These are phyloP conservation scores for Cutaneotrichosporon sp. DNA, from an alignment of 1,284 basidiomycete genomes.

Conservation along the genomic window DNA sequence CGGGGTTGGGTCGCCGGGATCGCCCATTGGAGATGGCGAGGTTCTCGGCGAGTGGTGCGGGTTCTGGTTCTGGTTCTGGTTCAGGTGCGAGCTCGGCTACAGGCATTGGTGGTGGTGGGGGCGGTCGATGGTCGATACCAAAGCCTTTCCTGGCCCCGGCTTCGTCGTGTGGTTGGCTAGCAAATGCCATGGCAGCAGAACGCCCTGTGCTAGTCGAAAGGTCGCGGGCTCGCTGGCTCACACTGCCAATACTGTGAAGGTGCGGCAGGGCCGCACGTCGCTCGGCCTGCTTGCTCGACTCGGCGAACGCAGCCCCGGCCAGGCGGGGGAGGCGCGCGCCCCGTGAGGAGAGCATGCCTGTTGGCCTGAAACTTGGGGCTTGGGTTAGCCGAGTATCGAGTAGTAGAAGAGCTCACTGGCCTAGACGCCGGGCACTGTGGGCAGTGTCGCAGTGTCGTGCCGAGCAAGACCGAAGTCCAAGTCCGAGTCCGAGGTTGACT, in stretches of 20 bases:
- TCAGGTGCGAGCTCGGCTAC: background rate
- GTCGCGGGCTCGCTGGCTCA: background rate
- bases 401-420: background rate
- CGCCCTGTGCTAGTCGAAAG: background rate
- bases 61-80: background rate
- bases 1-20: background rate
- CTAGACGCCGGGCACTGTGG: background rate
- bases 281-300: constrained; percentile 39
- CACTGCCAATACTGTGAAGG: background rate
- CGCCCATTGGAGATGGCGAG: background rate
- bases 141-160: background rate
- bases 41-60: background rate
- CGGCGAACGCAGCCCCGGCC: constrained; percentile 27
- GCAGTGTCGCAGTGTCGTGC: background rate
- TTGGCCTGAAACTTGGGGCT: background rate
- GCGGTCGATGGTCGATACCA: background rate
- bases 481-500: background rate
- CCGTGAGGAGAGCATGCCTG: constrained; percentile 32
- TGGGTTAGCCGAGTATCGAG: background rate
- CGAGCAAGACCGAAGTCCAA: background rate
- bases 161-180: constrained; percentile 4
- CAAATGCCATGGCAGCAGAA: background rate
- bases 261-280: constrained; percentile 12
- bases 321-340: constrained; percentile 22
- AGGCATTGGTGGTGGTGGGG: background rate